Evolutionary conservation across 1,139 yeast genomes (phyloP).

Genomic region (Blastobotrys ciferrii): DNA sequence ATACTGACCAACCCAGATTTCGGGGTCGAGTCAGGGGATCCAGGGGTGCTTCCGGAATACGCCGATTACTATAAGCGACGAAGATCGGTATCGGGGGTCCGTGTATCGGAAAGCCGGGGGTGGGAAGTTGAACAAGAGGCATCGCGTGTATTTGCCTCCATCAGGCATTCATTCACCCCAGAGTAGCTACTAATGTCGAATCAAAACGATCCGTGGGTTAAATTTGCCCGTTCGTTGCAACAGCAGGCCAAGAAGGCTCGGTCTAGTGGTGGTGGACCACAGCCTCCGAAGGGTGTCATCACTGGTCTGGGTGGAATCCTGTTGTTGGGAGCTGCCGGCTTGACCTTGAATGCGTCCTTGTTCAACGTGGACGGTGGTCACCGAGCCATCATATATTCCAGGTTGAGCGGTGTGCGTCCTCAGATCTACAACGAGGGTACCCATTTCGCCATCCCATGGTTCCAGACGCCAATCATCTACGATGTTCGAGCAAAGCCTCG

Average conservation of each 20-base stretch:
- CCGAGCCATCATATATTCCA: constrained; percentile 90
- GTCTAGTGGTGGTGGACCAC: constrained; percentile 41
- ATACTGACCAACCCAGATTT: too few species aligned
- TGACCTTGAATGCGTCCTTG: constrained; percentile 68
- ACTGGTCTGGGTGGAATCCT: constrained; percentile 81
- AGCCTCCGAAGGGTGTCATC: constrained; percentile 43
- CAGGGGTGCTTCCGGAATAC: too few species aligned
- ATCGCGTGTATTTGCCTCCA: not conserved
- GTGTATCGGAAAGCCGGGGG: too few species aligned
- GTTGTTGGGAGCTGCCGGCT: constrained; percentile 67
- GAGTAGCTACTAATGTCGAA: constrained; percentile 21
- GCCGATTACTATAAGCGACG: too few species aligned
- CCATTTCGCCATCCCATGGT: constrained; percentile 90
- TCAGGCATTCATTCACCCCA: not conserved
- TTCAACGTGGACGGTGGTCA: constrained; percentile 99
- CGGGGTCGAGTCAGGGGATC: too few species aligned
- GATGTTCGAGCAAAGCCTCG: constrained; percentile 98
- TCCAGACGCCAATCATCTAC: constrained; percentile 87
- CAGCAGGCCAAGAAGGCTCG: constrained; percentile 58
- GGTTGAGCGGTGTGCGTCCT: constrained; percentile 84
- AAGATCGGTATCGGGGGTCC: too few species aligned
- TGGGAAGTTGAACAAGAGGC: too few species aligned
- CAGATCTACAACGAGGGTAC: constrained; percentile 91
- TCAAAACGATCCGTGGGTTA: constrained; percentile 49
- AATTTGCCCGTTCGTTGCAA: constrained; percentile 60